Evolutionary conservation across 2,329 filamentous ascomycete genomes (phyloP).

Genomic region (Thielaviopsis ethacetica): DNA sequence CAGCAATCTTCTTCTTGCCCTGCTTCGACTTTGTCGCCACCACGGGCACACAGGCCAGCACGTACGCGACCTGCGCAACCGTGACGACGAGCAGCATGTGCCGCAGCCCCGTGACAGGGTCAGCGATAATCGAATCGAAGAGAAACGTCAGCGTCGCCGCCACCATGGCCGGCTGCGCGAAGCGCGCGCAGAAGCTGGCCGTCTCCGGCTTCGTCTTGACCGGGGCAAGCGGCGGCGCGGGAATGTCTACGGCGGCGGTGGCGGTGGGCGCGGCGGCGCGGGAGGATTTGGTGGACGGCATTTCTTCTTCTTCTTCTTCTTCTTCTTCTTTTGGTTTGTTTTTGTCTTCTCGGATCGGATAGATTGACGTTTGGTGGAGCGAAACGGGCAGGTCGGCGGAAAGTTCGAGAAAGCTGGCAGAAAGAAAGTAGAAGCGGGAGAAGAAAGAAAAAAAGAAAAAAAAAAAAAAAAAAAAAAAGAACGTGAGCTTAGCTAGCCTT

Average conservation of each 20-base stretch:
- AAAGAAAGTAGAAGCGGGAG: no score
- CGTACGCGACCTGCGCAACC: slow-evolving; percentile 47
- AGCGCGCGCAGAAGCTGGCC: not conserved
- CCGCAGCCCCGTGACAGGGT: slow-evolving; percentile 50
- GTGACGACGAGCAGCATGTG: slow-evolving; percentile 45
- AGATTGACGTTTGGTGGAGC: no score
- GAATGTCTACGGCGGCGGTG: not conserved
- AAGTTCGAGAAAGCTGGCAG: no score
- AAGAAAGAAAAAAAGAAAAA: no score
- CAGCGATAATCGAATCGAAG: slow-evolving; percentile 50
- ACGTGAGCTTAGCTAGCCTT: no score
- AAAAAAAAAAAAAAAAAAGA: no score
- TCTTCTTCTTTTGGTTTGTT: no score
- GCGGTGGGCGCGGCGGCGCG: not conserved
- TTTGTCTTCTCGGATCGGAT: not conserved
- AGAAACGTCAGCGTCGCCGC: slow-evolving; percentile 44
- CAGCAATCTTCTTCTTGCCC: slow-evolving; percentile 37
- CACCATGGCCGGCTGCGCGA: slow-evolving; percentile 46
- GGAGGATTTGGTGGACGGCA: not conserved
- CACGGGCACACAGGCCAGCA: slow-evolving; percentile 45
- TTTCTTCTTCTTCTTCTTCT: not conserved
- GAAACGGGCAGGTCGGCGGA: no score
- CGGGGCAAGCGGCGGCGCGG: slow-evolving; percentile 3
- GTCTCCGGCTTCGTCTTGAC: not conserved
- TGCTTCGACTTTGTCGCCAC: slow-evolving; percentile 37